A percentile compares a stretch with the other conserved stretches of the same genome.
Conservation (phyloP, 345 rosid genomes). For the Salix exigua region DNA sequence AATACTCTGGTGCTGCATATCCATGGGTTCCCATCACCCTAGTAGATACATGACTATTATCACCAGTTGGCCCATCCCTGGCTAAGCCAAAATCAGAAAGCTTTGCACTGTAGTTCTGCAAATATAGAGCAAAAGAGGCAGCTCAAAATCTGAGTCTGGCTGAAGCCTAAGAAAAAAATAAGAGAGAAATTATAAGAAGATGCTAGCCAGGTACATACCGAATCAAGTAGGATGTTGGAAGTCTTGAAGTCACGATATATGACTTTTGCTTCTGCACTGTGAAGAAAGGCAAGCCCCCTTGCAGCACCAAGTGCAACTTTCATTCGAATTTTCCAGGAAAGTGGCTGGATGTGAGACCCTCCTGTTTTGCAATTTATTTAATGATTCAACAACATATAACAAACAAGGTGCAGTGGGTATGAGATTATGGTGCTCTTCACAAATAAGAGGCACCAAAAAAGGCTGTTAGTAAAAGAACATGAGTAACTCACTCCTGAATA, state of each 20-base stretch:
- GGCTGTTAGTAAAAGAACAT: background rate
- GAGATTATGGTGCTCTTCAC: background rate
- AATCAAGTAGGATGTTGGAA: slow-evolving; percentile 84
- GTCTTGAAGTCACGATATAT: slow-evolving; percentile 97
- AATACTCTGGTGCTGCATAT: slow-evolving; percentile 96
- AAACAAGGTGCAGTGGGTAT: background rate
- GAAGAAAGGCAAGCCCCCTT: slow-evolving; percentile 95
- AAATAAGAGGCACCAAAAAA: background rate
- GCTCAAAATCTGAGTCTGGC: background rate
- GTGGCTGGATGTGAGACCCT: slow-evolving; percentile 25
- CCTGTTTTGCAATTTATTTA: slow-evolving; percentile 11
- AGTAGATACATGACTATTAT: slow-evolving; percentile 89
- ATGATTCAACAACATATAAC: background rate
- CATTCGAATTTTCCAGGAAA: slow-evolving; percentile 20
- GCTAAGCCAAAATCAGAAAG: slow-evolving; percentile 98
- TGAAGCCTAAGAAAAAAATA: background rate
- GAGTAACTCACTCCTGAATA: slow-evolving; percentile 31
- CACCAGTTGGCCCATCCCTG: slow-evolving; percentile 86
- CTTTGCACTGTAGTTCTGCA: slow-evolving; percentile 78
- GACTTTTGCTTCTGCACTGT: slow-evolving; percentile 70
- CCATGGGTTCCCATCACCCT: slow-evolving; percentile 91
- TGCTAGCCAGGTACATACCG: slow-evolving; percentile 38
- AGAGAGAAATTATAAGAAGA: background rate
- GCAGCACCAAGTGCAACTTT: slow-evolving; percentile 18
- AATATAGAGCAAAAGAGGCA: background rate